Percentiles rank a stretch among this genome's conserved stretches.
Conservation (phyloP, 192 early-diverging fungal species). For the Rhizophagus clarus region DNA sequence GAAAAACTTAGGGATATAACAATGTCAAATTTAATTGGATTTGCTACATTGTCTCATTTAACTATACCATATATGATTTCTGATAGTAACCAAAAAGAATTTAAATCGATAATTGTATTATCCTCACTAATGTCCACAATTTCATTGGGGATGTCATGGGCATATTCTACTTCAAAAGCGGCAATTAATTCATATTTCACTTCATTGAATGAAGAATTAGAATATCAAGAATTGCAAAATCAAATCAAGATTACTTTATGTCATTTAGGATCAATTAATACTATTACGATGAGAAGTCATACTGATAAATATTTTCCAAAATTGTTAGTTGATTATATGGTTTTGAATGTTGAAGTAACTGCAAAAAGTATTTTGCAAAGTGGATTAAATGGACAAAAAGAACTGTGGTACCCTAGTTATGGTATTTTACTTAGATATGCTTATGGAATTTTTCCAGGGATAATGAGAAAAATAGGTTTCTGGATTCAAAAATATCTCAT, state of each 20-base stretch:
- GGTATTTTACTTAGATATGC: neutral
- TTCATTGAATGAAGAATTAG: neutral
- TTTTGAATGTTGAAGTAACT: neutral
- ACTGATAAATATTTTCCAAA: neutral
- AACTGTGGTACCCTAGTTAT: neutral
- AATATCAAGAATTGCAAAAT: neutral
- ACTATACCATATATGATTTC: slow-evolving; percentile 10
- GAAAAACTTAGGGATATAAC: slow-evolving; percentile 5
- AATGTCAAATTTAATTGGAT: slow-evolving; percentile 8
- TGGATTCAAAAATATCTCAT: neutral
- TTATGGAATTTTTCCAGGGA: neutral
- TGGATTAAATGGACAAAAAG: neutral
- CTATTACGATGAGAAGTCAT: neutral
- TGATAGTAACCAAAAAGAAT: neutral
- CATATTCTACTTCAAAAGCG: slow-evolving; percentile 4
- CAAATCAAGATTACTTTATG: neutral
- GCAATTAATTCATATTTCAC: slow-evolving; percentile 19
- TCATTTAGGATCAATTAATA: slow-evolving; percentile 15
- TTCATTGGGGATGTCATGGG: slow-evolving; percentile 21
- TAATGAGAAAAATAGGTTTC: neutral
- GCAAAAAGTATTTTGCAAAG: neutral
- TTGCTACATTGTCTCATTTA: slow-evolving; percentile 1
- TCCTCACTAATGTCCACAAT: neutral
- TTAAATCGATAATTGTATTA: neutral
- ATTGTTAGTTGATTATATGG: neutral